Conservation (phyloP, 2,329 filamentous ascomycete genomes). For the Ceratocystis cubensis region DNA sequence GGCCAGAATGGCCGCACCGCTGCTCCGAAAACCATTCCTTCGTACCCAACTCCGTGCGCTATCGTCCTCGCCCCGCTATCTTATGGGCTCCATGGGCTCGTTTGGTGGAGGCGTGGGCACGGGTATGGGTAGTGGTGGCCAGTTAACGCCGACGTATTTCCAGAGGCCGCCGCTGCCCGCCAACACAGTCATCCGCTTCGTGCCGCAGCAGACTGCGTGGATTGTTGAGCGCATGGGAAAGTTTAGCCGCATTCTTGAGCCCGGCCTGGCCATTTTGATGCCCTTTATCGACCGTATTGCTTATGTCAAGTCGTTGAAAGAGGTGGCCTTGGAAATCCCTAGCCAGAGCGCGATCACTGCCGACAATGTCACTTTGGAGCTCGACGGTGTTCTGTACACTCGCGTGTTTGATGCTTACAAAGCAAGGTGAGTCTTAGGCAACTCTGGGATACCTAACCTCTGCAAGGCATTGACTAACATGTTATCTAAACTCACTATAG, state of each 20-base stretch:
- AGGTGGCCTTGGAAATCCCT: constrained; percentile 90
- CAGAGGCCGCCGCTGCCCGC: constrained; percentile 63
- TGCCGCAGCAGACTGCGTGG: constrained; percentile 99
- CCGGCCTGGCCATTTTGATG: constrained; percentile 75
- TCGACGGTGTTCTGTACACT: constrained; percentile 92
- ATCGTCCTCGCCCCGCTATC: constrained; percentile 26
- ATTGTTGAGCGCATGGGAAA: constrained; percentile 99
- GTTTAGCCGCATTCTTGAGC: constrained; percentile 85
- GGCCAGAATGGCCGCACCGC: constrained; percentile 17
- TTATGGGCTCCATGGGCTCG: constrained; percentile 28
- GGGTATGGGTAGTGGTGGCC: constrained; percentile 24
- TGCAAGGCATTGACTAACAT: constrained; percentile 2
- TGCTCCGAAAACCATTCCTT: constrained; percentile 4
- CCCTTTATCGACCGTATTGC: constrained; percentile 91
- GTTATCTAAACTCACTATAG: constrained; percentile 35
- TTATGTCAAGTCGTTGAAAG: constrained; percentile 96
- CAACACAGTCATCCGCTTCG: constrained; percentile 91
- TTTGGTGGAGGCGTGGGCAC: constrained; percentile 17
- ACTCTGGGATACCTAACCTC: not conserved
- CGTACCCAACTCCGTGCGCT: constrained; percentile 16
- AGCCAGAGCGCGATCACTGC: constrained; percentile 96
- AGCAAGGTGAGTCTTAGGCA: constrained; percentile 54
- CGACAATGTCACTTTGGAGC: constrained; percentile 92
- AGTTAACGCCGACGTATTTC: constrained; percentile 62
- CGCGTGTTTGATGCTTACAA: constrained; percentile 97